Conservation (phyloP, 2,329 filamentous ascomycete genomes). For the Fusarium nematophilum region DNA sequence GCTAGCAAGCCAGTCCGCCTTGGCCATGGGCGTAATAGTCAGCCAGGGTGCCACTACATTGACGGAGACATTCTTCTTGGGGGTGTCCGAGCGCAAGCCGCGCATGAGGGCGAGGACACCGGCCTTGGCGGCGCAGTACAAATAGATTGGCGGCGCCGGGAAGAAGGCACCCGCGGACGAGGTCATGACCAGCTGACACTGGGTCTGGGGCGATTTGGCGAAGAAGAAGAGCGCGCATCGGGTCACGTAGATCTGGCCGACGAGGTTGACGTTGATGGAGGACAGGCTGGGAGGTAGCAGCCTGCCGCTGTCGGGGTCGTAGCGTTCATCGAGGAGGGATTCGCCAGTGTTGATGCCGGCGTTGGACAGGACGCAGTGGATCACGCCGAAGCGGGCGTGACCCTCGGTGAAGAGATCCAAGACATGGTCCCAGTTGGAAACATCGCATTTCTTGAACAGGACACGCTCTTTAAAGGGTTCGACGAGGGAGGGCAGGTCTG, state of each 20-base stretch:
- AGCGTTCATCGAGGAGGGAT: neutral
- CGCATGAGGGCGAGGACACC: conserved; percentile 17
- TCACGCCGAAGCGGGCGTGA: neutral
- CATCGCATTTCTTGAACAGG: conserved; percentile 13
- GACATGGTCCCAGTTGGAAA: conserved; percentile 2
- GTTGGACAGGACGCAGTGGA: conserved; percentile 11
- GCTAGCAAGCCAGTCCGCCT: neutral
- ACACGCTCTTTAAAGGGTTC: neutral
- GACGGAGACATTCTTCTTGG: conserved; percentile 10
- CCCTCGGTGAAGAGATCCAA: neutral
- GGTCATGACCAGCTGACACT: conserved; percentile 12
- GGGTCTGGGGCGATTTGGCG: conserved; percentile 13
- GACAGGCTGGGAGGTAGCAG: neutral
- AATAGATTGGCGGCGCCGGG: conserved; percentile 11
- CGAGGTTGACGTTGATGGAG: conserved; percentile 6
- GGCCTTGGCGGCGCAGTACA: conserved; percentile 14
- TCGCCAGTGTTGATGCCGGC: conserved; percentile 12
- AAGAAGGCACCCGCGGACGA: conserved; percentile 11
- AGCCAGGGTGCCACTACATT: conserved; percentile 23
- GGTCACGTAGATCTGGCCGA: conserved; percentile 13
- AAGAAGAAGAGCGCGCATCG: conserved; percentile 17
- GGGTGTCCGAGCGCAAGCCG: neutral
- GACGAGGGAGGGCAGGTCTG: too few relatives aligned
- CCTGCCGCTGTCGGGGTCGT: neutral
- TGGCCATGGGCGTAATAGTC: conserved; percentile 15